phyloP scores from a whole-genome alignment of 2,329 filamentous ascomycete genomes.

The Akanthomyces dipterigenus region DNA sequence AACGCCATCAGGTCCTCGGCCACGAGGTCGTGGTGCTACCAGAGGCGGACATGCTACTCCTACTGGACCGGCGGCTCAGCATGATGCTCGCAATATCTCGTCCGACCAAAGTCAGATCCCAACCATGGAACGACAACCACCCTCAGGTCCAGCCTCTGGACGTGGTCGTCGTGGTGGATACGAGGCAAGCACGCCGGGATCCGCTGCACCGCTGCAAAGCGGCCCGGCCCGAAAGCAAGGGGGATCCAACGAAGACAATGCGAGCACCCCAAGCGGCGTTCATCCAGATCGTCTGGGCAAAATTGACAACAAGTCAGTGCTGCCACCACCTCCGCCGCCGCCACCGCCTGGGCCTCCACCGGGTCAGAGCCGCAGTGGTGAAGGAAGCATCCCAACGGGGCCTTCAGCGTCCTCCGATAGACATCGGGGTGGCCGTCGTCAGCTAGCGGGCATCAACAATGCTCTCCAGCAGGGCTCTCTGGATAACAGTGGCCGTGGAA shows the following conservation, averaged over 20 bases:
- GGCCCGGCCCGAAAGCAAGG: conserved; percentile 32
- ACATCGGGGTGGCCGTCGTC: conserved; percentile 38
- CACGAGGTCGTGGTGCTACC: conserved; percentile 38
- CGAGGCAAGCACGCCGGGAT: conserved; percentile 28
- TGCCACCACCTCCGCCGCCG: conserved; percentile 23
- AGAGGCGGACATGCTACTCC: conserved; percentile 29
- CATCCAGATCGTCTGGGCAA: conserved; percentile 47
- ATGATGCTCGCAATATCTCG: conserved; percentile 36
- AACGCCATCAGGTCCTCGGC: conserved; percentile 51
- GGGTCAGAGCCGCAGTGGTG: conserved; percentile 19
- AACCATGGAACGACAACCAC: conserved; percentile 45
- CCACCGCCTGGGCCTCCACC: conserved; percentile 27
- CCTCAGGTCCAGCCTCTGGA: conserved; percentile 46
- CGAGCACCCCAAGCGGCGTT: conserved; percentile 27
- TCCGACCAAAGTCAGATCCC: conserved; percentile 34
- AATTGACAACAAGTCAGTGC: conserved; percentile 24
- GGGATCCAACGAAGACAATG: conserved; percentile 18
- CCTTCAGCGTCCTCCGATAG: conserved; percentile 32
- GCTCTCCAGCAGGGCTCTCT: conserved; percentile 44
- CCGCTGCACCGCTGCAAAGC: conserved; percentile 31
- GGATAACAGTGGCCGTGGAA: conserved; percentile 24
- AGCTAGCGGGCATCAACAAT: conserved; percentile 54
- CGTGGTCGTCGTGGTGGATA: conserved; percentile 40
- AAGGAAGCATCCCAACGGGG: conserved; percentile 27
- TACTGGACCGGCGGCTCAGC: conserved; percentile 32